phyloP scores from a whole-genome alignment of 106 monocot species.

The Gastrodia elata region DNA sequence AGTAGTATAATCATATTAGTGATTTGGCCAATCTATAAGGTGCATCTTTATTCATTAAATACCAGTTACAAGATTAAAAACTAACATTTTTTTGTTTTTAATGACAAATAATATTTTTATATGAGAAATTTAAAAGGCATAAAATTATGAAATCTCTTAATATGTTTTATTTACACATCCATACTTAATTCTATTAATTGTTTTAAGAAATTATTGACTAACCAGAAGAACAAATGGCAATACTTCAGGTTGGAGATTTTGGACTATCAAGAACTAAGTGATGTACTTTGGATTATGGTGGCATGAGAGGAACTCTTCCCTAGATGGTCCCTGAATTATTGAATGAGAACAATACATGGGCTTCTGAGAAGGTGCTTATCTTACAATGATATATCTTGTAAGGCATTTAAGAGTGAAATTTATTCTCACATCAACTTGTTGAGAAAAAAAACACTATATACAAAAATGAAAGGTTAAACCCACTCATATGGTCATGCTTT shows the following conservation, averaged over 20 bases:
- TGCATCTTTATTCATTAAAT: conserved; percentile 8
- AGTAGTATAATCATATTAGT: no score
- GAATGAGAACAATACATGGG: conserved; percentile 70
- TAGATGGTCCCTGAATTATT: conserved; percentile 93
- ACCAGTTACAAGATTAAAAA: neutral
- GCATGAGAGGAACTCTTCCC: conserved; percentile 91
- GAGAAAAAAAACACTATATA: no score
- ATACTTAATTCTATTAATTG: neutral
- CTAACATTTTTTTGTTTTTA: neutral
- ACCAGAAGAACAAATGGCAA: neutral
- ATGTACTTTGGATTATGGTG: conserved; percentile 89
- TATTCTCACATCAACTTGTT: no score
- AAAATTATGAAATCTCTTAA: neutral
- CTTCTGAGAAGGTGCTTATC: conserved; percentile 69
- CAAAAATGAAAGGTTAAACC: no score
- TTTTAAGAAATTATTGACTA: neutral
- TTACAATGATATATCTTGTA: neutral
- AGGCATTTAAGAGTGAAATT: no score
- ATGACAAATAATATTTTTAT: neutral
- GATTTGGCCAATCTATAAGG: conserved; percentile 99
- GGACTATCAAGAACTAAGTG: conserved; percentile 92
- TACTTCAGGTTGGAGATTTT: conserved; percentile 86
- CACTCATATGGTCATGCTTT: no score
- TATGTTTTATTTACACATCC: neutral
- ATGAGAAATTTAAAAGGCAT: neutral